These are phyloP conservation scores for Xylariaceae sp. DNA, from an alignment of 2,329 filamentous ascomycete genomes.

Conservation along the genomic window DNA sequence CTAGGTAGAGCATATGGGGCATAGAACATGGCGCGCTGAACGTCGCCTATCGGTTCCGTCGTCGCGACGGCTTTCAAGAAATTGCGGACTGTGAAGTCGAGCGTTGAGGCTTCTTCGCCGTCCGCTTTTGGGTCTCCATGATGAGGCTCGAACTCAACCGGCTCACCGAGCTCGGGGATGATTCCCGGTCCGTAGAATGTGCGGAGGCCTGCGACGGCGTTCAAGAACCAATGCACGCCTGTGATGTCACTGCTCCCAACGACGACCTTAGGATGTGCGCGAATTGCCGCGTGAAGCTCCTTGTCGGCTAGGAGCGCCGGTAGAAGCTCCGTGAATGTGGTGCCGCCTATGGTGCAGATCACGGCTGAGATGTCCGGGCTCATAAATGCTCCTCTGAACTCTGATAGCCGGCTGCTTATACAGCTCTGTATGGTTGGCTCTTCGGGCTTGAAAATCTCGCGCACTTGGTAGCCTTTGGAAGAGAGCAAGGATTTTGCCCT, in stretches of 20 bases:
- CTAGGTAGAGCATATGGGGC: slow-evolving; percentile 23
- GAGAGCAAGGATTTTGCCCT: slow-evolving; percentile 31
- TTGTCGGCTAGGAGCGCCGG: slow-evolving; percentile 35
- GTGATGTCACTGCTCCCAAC: slow-evolving; percentile 42
- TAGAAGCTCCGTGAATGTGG: slow-evolving; percentile 37
- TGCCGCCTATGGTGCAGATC: slow-evolving; percentile 39
- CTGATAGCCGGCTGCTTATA: slow-evolving; percentile 35
- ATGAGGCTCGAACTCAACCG: too few relatives aligned
- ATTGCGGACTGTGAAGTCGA: slow-evolving; percentile 30
- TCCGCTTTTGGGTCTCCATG: slow-evolving; percentile 22
- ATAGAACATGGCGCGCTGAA: slow-evolving; percentile 32
- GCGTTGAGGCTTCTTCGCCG: slow-evolving; percentile 25
- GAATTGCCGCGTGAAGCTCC: slow-evolving; percentile 32
- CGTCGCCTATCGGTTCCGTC: slow-evolving; percentile 26
- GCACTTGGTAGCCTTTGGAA: slow-evolving; percentile 33
- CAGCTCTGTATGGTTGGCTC: slow-evolving; percentile 29
- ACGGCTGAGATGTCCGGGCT: slow-evolving; percentile 35
- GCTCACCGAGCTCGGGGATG: slow-evolving; percentile 38
- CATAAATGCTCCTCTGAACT: slow-evolving; percentile 36
- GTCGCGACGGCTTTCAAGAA: slow-evolving; percentile 31
- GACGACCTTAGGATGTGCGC: slow-evolving; percentile 38
- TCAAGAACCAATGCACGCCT: slow-evolving; percentile 40
- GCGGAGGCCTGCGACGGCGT: slow-evolving; percentile 35
- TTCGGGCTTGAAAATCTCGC: slow-evolving; percentile 29
- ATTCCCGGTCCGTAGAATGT: slow-evolving; percentile 42